Base-by-base conservation (phyloP, 202 grass and related monocot genomes). In the Setaria viridis region DNA sequence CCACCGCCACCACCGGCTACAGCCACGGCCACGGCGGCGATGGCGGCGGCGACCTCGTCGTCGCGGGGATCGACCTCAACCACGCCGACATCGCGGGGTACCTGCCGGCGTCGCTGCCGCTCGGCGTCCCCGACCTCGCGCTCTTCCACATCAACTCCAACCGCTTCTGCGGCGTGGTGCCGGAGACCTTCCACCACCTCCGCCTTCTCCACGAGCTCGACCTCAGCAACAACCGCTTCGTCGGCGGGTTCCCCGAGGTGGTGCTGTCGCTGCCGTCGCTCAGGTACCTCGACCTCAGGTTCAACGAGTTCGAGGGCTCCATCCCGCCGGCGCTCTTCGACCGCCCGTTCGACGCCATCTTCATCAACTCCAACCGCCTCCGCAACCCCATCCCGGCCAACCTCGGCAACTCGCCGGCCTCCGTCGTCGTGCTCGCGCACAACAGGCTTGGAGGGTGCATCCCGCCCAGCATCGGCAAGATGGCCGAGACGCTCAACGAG, bases 161-260 rank as follows among this genome's bases (percentile, higher is more conserved):
- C 87, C 91, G 97, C 48, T 94, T 99, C 87, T 99, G 97, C 76
- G 97, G 97, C 50, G 43, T 88, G 2, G 34, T 99, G 0, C 93
- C 97, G 0, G 10, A 35, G 63, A 79, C 97, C 8, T 91, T 99
- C 80, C 30, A 70, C 9, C 71, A 6, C 45, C 87, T 99, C 5
- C 81, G 1, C 12, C 79, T 86, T 1, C 86, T 99, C 57, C 92
- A 96, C 77, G 97, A 99, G 88, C 93, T 99, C 70, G 97, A 99
- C 79, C 88, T 99, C 83, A 99, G 97, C 85, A 99, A 96, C 83
- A 99, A 99, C 88, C 97, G 97, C 64, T 96, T 99, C 87, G 97
- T 99, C 13, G 97, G 97, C 1, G 29, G 3, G 0, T 96, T 99
- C 73, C 97, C 93, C 0, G 81, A 55, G 12, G 87, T 90, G 0